A percentile compares a stretch with the other conserved stretches of the same genome.
Conservation (phyloP, 2,329 filamentous ascomycete genomes). For the Talaromyces sp. region DNA sequence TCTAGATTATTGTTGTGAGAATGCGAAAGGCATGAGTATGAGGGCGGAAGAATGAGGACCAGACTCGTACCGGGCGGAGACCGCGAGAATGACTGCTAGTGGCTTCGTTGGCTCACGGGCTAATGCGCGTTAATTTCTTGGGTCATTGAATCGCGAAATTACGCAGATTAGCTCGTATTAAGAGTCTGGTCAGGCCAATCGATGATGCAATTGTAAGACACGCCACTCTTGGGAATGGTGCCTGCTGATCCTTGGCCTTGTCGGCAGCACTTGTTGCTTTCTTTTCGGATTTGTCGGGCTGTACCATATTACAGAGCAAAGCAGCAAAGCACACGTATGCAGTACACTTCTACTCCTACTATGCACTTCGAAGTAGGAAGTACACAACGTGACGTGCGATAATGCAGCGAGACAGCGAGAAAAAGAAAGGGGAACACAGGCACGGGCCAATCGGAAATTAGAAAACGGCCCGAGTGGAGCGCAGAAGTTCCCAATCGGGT, state of each 20-base stretch:
- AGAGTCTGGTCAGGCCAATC: neutral
- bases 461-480: neutral
- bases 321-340: neutral
- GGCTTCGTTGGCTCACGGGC: neutral
- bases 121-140: neutral
- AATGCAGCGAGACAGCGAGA: neutral
- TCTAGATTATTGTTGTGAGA: neutral
- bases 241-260: no score
- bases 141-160: neutral
- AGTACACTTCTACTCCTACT: neutral
- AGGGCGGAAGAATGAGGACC: neutral
- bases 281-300: no score
- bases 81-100: neutral
- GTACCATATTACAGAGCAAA: no score
- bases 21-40: neutral
- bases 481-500: neutral
- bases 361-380: neutral
- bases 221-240: slow-evolving; percentile 2
- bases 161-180: neutral
- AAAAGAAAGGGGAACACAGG: slow-evolving; percentile 7
- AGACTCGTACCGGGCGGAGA: neutral
- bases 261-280: no score
- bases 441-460: slow-evolving; percentile 10
- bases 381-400: no score
- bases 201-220: neutral